Base-by-base conservation (phyloP, 192 early-diverging fungal species). In the Linnemannia exigua region DNA sequence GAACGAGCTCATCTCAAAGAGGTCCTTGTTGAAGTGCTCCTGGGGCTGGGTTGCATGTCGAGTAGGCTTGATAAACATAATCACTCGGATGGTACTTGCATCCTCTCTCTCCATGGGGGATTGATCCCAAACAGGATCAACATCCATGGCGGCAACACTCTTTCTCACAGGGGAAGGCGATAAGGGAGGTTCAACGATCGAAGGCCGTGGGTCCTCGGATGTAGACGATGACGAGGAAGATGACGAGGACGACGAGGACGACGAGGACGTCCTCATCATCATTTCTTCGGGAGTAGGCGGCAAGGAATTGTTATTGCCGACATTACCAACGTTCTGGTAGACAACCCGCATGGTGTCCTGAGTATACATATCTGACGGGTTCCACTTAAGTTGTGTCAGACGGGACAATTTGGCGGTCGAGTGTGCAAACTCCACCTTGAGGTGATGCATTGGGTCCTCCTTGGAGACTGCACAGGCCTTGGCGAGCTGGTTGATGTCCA, bases 21-120 rank as follows among this genome's bases (percentile, higher is more conserved):
- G 47, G 17, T 81, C 52, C 20, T 69, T 48, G 48, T 86, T 83
- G 67, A 69, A 79, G 15, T 71, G 54, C 33, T 83, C 81, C 35
- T 76, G 73, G 1, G 77, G 48, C 31, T 87, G 80, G 6, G 79
- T 81, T 15, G 78, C 75, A 70, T 85, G 83, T 17, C 81, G 69
- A 46, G 81, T 87, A 3, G 88, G 88, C 46, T 89, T 89, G 38
- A 89, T 79, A 38, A 89, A 82, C 66, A 89, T 63, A 17, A 89
- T 87, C 28, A 89, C 81, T 17, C 88, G 77, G 22, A 89, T 77
- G 4, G 81, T 48, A 5, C 66, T 33, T 6, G 48, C 22, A 25
- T 74, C 82, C 50, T 67, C 14, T 3, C 5, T 38, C 17, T 31
- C 67, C n/a, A 50, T 44, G 11, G 25, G 47, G 2, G 61, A 38